phyloP scores from a whole-genome alignment of 805 yeast species.

The Yamadazyma takamatsuzukensis region DNA sequence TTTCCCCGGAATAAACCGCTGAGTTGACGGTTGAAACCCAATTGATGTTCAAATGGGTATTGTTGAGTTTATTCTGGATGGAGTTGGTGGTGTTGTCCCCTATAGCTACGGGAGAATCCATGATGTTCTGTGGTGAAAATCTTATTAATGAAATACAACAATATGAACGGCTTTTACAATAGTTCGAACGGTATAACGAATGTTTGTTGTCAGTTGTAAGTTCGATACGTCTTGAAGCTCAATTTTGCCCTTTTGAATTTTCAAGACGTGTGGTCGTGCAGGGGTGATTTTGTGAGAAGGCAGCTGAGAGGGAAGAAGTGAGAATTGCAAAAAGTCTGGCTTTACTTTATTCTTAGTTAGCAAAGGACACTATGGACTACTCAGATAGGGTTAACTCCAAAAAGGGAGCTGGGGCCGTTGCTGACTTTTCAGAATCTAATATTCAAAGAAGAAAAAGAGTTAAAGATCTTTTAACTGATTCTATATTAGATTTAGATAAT shows the following conservation, averaged over 20 bases:
- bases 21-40: constrained; percentile 17
- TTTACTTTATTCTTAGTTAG: neutral
- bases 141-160: no score
- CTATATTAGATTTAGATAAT: constrained; percentile 48
- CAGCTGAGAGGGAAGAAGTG: constrained; percentile 2
- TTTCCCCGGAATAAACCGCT: constrained; percentile 34
- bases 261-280: neutral
- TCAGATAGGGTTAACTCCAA: constrained; percentile 88
- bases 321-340: neutral
- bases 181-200: no score
- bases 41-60: constrained; percentile 30
- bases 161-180: no score
- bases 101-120: constrained; percentile 41
- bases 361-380: constrained; percentile 61
- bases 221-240: no score
- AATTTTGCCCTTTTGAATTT: no score
- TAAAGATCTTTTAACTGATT: constrained; percentile 53
- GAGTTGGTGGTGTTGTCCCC: constrained; percentile 42
- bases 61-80: constrained; percentile 30
- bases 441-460: constrained; percentile 66
- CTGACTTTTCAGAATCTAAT: constrained; percentile 67
- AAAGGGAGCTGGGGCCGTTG: constrained; percentile 88
- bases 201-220: constrained; percentile 1
- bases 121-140: no score
- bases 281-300: neutral